phyloP scores from a whole-genome alignment of 1,284 basidiomycete genomes.

The Ustilago sp. region DNA sequence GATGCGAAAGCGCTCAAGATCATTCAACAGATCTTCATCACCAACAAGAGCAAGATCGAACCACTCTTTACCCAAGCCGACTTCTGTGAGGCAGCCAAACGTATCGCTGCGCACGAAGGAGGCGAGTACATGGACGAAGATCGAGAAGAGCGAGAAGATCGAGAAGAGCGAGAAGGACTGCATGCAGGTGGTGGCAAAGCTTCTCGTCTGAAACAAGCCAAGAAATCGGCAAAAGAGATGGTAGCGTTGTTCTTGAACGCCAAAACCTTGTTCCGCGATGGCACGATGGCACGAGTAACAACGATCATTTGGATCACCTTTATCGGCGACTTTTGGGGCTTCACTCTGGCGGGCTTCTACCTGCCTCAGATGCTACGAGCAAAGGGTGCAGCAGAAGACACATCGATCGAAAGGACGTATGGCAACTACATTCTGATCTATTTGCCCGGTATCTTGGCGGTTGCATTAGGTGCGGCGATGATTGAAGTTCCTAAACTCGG shows the following conservation, averaged over 20 bases:
- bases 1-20: slow-evolving; percentile 58
- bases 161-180: slow-evolving; percentile 25
- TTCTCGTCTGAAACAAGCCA: slow-evolving; percentile 23
- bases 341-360: slow-evolving; percentile 70
- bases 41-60: slow-evolving; percentile 67
- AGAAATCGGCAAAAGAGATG: slow-evolving; percentile 52
- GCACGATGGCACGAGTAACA: slow-evolving; percentile 68
- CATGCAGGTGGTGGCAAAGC: slow-evolving; percentile 10
- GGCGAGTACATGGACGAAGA: slow-evolving; percentile 14
- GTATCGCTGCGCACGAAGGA: slow-evolving; percentile 34
- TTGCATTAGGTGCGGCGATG: slow-evolving; percentile 67
- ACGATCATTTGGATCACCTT: slow-evolving; percentile 63
- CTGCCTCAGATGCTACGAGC: slow-evolving; percentile 70
- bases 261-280: slow-evolving; percentile 69
- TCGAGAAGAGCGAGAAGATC: slow-evolving; percentile 31
- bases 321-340: slow-evolving; percentile 69
- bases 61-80: slow-evolving; percentile 70
- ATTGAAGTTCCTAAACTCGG: slow-evolving; percentile 70
- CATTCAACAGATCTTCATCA: slow-evolving; percentile 51
- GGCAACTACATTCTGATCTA: slow-evolving; percentile 62
- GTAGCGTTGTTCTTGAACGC: slow-evolving; percentile 64
- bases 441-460: slow-evolving; percentile 52
- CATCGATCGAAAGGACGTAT: slow-evolving; percentile 70
- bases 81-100: slow-evolving; percentile 68
- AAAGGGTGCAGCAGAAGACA: slow-evolving; percentile 66